Conservation (phyloP, 331 rosid genomes). For the Spiraea crenata region DNA sequence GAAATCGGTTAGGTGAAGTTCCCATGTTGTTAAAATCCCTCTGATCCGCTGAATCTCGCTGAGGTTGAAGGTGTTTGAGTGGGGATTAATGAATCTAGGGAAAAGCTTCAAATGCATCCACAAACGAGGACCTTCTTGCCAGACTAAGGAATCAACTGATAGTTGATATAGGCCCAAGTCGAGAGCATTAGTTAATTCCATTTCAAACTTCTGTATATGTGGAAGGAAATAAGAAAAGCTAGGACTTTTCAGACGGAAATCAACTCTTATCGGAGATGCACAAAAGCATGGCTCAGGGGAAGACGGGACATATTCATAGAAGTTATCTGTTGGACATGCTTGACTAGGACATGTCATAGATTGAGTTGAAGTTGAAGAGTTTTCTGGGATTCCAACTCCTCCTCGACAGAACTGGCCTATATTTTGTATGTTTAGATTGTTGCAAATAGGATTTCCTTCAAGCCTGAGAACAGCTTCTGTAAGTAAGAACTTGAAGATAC, state of each 20-base stretch:
- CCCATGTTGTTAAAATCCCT: constrained; percentile 47
- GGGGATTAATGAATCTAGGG: too few relatives aligned
- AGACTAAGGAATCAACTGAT: constrained; percentile 41
- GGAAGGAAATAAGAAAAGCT: constrained; percentile 77
- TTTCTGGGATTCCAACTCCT: constrained; percentile 13
- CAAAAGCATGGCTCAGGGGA: constrained; percentile 59
- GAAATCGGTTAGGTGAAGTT: constrained; percentile 42
- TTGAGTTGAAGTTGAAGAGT: constrained; percentile 23
- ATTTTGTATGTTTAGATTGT: too few relatives aligned
- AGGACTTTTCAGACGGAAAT: constrained; percentile 86
- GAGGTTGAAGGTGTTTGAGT: background rate
- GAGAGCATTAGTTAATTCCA: constrained; percentile 44
- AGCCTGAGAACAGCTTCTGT: constrained; percentile 46
- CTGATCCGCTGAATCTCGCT: constrained; percentile 55
- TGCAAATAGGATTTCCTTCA: constrained; percentile 52
- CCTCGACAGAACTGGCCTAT: constrained; percentile 43
- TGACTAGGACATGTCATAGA: constrained; percentile 29
- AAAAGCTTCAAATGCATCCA: too few relatives aligned
- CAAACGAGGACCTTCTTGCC: constrained; percentile 54
- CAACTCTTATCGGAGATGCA: constrained; percentile 70
- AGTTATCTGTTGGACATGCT: constrained; percentile 51
- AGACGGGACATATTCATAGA: constrained; percentile 52
- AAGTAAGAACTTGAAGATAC: constrained; percentile 15
- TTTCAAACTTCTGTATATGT: constrained; percentile 24
- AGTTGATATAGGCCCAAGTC: constrained; percentile 44